A percentile compares a stretch with the other conserved stretches of the same genome.
phyloP scores from a whole-genome alignment of 805 yeast species.

The Hanseniaspora occidentalis region DNA sequence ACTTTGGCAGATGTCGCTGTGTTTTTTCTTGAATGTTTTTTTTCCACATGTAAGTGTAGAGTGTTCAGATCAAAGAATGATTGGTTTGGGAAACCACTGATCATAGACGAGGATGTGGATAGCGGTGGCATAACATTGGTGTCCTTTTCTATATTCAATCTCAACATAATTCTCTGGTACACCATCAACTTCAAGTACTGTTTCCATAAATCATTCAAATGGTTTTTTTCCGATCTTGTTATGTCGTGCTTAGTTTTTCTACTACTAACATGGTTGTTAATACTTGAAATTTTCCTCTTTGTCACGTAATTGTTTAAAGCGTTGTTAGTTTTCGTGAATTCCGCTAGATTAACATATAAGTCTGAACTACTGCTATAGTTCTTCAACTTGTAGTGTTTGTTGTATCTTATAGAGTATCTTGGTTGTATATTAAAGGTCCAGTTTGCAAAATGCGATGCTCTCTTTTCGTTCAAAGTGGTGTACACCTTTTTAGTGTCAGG shows the following conservation, averaged over 20 bases:
- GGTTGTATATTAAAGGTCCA: neutral
- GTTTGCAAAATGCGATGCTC: neutral
- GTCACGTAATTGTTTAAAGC: neutral
- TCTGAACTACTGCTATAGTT: neutral
- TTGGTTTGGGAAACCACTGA: no score
- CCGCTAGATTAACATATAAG: neutral
- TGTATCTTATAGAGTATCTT: neutral
- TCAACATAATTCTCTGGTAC: neutral
- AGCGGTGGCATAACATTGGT: neutral
- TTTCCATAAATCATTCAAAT: conserved; percentile 1
- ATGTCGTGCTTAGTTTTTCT: neutral
- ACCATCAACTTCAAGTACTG: conserved; percentile 1
- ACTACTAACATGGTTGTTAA: no score
- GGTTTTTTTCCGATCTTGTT: neutral
- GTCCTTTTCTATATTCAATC: neutral
- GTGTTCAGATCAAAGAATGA: no score
- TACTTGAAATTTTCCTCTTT: no score
- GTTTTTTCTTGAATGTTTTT: no score
- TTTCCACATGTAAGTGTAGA: no score
- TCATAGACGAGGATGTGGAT: no score
- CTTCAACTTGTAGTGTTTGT: neutral
- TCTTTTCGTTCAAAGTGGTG: neutral
- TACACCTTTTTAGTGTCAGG: neutral
- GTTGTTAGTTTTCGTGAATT: neutral
- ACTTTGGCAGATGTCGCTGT: no score